phyloP scores from a whole-genome alignment of 306 rosid genomes.

The Prunus mume region DNA sequence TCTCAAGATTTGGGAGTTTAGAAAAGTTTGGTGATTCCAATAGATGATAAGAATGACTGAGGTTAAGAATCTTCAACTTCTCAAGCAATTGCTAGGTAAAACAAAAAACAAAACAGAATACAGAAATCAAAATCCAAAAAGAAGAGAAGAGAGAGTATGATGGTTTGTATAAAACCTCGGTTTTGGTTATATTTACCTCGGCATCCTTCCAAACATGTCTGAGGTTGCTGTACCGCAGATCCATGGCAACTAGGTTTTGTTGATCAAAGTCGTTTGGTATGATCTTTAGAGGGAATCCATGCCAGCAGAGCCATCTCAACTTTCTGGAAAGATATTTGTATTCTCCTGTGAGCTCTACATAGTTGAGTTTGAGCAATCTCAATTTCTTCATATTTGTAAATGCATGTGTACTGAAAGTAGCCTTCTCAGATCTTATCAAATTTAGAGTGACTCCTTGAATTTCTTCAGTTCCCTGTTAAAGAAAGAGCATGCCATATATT shows the following conservation, averaged over 20 bases:
- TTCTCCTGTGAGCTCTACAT: conserved; percentile 25
- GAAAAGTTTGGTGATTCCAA: conserved; percentile 34
- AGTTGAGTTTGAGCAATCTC: conserved; percentile 35
- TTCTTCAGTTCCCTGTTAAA: conserved; percentile 16
- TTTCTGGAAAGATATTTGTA: conserved; percentile 30
- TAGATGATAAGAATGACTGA: conserved; percentile 22
- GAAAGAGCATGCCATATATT: background rate
- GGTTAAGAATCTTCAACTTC: conserved; percentile 30
- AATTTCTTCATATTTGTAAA: conserved; percentile 37
- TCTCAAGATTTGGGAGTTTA: conserved; percentile 32
- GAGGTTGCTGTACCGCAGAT: conserved; percentile 31
- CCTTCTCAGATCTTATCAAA: background rate
- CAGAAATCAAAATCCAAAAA: no score
- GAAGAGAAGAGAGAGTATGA: no score
- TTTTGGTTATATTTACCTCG: conserved; percentile 19
- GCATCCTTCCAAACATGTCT: conserved; percentile 29
- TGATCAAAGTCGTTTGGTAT: conserved; percentile 14
- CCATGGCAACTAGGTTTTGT: conserved; percentile 25
- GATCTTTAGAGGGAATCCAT: background rate
- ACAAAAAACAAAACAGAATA: no score
- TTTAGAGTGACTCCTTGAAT: conserved; percentile 22
- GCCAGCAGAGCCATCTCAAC: background rate
- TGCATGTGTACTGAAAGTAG: conserved; percentile 13
- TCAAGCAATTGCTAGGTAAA: background rate
- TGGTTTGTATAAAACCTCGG: no score